Base-by-base conservation (phyloP, 768 basidiomycete species). In the Rhodotorula kratochvilovae region DNA sequence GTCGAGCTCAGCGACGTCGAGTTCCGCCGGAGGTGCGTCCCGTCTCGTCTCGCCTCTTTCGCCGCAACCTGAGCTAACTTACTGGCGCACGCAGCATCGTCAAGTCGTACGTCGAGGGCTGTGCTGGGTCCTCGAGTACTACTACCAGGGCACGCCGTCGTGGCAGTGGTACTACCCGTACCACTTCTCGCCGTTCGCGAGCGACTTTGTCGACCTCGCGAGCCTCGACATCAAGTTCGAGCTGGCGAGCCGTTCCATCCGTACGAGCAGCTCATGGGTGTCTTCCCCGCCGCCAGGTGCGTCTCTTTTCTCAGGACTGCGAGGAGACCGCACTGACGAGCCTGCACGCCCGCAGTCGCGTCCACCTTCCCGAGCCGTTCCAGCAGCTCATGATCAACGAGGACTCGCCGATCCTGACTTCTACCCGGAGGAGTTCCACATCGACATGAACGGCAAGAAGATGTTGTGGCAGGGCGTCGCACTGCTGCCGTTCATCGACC, bases 401-500 rank as follows among this genome's bases (percentile, higher is more conserved):
- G 59, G 86, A 89, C 43, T 97, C 94, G 0, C 91, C 92, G 15
- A 97, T 98, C 80, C 86, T 92, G 70, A 98, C 78, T 98, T 97
- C 82, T 98, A 98, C 81, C 95, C 95, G 1, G 73, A 84, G 0
- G 86, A 89, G 25, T 99, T 99, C 80, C 87, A 94, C 76, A 89
- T 98, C 78, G 96, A 99, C 81, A 99, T 99, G 96, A 99, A 99
- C 78, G 96, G 96, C 68, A 98, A 98, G 83, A 91, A 90, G 82
- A 97, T 98, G 94, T 85, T 90, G 13, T 99, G 96, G 96, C 95
- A 99, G 81, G 96, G 96, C 64, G 92, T 99, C 66, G 94, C 96
- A 0, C 83, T 99, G 16, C 83, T 99, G 31, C 94, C 96, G 0
- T 99, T 98, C 83, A 98, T 99, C 72, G 91, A 98, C 78, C 85